Evolutionary conservation across 2,329 filamentous ascomycete species (phyloP).

Genomic region (Stemphylium lycopersici): DNA sequence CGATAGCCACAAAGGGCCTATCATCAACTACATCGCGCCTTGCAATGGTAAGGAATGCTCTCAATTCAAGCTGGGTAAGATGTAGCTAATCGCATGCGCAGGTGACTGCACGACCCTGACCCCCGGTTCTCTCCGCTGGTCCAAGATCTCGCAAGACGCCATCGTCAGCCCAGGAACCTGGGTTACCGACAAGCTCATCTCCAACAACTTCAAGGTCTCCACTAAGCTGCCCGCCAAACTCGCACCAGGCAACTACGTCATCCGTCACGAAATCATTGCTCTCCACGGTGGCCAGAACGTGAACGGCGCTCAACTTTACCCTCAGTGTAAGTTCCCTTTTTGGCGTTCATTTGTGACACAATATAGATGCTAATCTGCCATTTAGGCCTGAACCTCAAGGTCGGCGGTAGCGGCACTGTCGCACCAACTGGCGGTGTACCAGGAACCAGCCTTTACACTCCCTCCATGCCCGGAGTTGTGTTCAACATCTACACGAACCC

Average conservation of each 20-base stretch:
- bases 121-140: constrained; percentile 37
- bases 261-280: constrained; percentile 61
- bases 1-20: constrained; percentile 45
- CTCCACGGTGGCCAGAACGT: constrained; percentile 52
- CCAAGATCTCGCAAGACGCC: constrained; percentile 43
- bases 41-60: constrained; percentile 35
- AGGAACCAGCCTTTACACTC: constrained; percentile 52
- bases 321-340: constrained; percentile 49
- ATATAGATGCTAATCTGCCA: neutral
- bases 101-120: constrained; percentile 42
- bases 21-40: constrained; percentile 49
- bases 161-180: constrained; percentile 39
- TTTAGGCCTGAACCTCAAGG: constrained; percentile 40
- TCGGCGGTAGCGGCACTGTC: constrained; percentile 53
- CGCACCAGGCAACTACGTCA: constrained; percentile 58
- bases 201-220: constrained; percentile 56
- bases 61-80: neutral
- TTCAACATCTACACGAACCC: constrained; percentile 48
- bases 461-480: constrained; percentile 52
- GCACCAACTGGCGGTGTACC: constrained; percentile 46
- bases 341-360: neutral
- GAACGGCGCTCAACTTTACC: constrained; percentile 60
- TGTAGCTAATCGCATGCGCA: neutral
- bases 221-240: constrained; percentile 54
- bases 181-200: constrained; percentile 45